These are phyloP conservation scores for Musa beccarii DNA, from an alignment of 176 grass and related monocot genomes.

Conservation along the genomic window DNA sequence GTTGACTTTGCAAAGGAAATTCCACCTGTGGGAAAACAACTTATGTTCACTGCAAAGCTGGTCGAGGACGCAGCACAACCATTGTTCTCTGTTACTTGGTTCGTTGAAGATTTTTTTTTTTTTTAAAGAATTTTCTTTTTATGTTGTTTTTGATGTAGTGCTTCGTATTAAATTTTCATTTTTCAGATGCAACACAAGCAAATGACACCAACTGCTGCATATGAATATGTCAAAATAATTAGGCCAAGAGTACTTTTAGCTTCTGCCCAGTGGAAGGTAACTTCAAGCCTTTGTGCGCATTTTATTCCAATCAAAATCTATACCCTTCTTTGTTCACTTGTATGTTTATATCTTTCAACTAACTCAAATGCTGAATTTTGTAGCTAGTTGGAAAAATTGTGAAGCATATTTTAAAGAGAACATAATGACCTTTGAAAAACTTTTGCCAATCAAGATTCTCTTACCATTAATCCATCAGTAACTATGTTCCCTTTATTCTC, in stretches of 20 bases:
- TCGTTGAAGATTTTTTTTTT: neutral
- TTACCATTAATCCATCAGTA: no score
- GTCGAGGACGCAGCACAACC: constrained; percentile 88
- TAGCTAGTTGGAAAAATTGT: no score
- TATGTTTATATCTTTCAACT: no score
- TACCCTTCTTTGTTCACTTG: no score
- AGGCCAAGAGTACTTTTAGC: constrained; percentile 86
- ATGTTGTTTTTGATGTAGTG: neutral
- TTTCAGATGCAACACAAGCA: constrained; percentile 78
- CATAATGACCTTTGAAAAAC: no score
- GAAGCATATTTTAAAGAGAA: no score
- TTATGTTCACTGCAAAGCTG: constrained; percentile 99
- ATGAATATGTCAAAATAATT: constrained; percentile 58
- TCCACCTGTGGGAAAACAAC: constrained; percentile 52
- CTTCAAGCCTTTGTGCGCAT: neutral
- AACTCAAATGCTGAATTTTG: no score
- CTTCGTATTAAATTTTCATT: neutral
- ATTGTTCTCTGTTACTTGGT: constrained; percentile 98
- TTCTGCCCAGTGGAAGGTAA: constrained; percentile 75
- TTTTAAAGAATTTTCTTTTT: neutral
- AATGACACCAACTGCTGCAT: constrained; percentile 74
- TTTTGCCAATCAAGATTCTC: no score
- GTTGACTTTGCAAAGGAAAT: constrained; percentile 19
- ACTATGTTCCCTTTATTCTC: no score
- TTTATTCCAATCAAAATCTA: neutral